A percentile compares a stretch with the other conserved stretches of the same genome.
Conservation (phyloP, 23 red algal species). For the Cyanidiococcus yangmingshanensis region DNA sequence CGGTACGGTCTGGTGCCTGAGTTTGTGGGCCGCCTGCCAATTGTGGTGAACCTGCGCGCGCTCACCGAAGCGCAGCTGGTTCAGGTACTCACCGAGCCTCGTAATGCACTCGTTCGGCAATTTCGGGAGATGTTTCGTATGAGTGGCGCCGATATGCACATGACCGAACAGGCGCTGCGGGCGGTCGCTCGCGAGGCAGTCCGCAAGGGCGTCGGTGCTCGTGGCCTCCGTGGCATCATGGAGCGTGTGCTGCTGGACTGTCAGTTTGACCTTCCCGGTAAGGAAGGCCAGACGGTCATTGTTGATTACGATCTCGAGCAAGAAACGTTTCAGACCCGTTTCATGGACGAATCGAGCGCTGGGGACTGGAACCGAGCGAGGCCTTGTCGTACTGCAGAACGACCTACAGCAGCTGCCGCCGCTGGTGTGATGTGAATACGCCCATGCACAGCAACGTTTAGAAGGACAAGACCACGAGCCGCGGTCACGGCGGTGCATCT, state of each 20-base stretch:
- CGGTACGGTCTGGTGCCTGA: conserved; percentile 80
- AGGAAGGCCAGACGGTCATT: conserved; percentile 15
- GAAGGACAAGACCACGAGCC: no score
- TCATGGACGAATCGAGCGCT: not conserved
- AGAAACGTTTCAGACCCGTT: not conserved
- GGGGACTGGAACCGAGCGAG: not conserved
- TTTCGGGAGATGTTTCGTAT: conserved; percentile 68
- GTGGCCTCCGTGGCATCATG: conserved; percentile 74
- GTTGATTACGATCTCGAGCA: conserved; percentile 1
- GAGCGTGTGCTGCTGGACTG: conserved; percentile 62
- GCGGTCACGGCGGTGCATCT: no score
- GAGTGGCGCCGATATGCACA: conserved; percentile 65
- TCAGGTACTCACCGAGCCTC: conserved; percentile 75
- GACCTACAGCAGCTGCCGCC: not conserved
- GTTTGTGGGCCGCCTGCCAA: conserved; percentile 75
- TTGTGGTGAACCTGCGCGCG: conserved; percentile 60
- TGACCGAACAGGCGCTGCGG: conserved; percentile 59
- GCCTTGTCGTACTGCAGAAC: not conserved
- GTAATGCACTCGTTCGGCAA: conserved; percentile 87
- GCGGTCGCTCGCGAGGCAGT: conserved; percentile 61
- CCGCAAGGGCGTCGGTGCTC: conserved; percentile 74
- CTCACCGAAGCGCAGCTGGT: conserved; percentile 70
- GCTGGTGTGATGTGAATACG: not conserved
- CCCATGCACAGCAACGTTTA: no score
- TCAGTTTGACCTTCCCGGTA: conserved; percentile 30